Base-by-base conservation (phyloP, 2,329 filamentous ascomycete genomes). In the Botrytis cinerea region DNA sequence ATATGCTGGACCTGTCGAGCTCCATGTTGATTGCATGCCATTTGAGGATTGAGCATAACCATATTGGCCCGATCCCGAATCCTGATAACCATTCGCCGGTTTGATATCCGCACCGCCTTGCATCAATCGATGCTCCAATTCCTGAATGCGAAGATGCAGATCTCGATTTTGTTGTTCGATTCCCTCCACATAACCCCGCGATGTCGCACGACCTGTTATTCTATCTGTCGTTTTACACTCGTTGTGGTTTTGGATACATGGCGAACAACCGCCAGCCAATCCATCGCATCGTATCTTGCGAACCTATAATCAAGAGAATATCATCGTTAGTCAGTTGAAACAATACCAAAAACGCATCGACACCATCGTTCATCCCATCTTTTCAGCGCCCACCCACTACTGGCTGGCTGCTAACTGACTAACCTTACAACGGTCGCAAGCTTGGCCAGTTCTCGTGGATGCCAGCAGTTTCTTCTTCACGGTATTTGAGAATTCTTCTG, bases 201-300 rank as follows among this genome's bases (percentile, higher is more conserved):
- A 89, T 74, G 93, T 92, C 69, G 93, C 93, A 75, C 92, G 91
- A 74, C 93, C 93, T 5, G 93, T 95, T 80, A 96, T 93, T 78
- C 94, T 90, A 82, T 97, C 94, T 73, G 94, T 97, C 71, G 94
- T 94, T 83, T 89, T 75, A 83, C 94, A 97, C 80, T 93, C 89
- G 78, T 92, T 89, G 76, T 89, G 90, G 80, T 93, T 92, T 82
- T 92, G 90, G 78, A 89, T 84, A 84, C 94, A 97, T 78, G 93
- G 92, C 75, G 92, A 93, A 83, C 94, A 97, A 75, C 93, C 94
- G 77, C 93, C 91, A 46, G 92, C 89, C 59, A 92, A 86, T 71
- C 90, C 91, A 84, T 97, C 94, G 85, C 94, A 97, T 80, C 93
- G 90, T 79, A 97, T 97, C 83, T 97, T 97, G 78, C 94, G 90